A percentile compares a stretch with the other conserved stretches of the same genome.
These are phyloP conservation scores for Lunasporangiospora selenospora DNA, from an alignment of 192 early-diverging fungal species.

Conservation along the genomic window DNA sequence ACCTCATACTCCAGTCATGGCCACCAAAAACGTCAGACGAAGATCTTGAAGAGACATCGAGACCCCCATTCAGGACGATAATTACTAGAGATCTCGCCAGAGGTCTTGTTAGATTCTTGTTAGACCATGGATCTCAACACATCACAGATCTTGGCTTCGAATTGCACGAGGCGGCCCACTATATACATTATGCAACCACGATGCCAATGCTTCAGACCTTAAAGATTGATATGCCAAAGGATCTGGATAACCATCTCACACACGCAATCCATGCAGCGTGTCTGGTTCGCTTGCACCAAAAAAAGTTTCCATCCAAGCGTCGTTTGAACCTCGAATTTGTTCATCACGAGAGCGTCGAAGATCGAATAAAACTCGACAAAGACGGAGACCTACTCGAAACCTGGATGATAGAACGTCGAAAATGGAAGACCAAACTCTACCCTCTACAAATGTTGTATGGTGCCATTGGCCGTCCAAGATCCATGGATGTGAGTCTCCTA, in stretches of 20 bases:
- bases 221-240: background rate
- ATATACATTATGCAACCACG: background rate
- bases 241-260: background rate
- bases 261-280: background rate
- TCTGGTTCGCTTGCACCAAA: background rate
- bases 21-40: no score
- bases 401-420: background rate
- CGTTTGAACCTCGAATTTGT: background rate
- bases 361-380: background rate
- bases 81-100: no score
- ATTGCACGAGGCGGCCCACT: background rate
- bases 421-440: no score
- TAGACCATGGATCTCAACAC: background rate
- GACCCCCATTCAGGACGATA: no score
- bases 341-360: background rate
- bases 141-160: conserved; percentile 2
- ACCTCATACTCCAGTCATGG: no score
- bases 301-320: background rate
- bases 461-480: background rate
- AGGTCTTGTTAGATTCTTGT: background rate
- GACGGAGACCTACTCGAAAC: background rate
- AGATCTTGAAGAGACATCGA: no score
- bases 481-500: background rate
- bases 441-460: no score
- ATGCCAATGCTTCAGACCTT: background rate